Evolutionary conservation across 208 protist species (phyloP).

Genomic region (Leishmania major): DNA sequence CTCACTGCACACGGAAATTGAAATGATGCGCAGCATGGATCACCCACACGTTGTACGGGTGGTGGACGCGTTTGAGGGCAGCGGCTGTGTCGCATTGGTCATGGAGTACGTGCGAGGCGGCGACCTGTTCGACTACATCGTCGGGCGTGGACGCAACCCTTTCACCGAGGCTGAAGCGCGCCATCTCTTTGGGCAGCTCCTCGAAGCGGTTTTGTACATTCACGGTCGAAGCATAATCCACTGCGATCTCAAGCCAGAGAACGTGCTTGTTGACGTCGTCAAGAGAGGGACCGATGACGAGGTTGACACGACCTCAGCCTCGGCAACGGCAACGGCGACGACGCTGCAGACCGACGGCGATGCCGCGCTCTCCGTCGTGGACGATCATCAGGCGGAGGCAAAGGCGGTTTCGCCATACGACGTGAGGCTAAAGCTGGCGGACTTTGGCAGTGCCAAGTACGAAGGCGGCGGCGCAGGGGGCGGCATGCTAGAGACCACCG

Average conservation of each 20-base stretch:
- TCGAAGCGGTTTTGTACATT: slow-evolving; percentile 69
- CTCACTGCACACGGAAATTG: slow-evolving; percentile 65
- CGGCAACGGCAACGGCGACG: not conserved
- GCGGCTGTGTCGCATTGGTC: slow-evolving; percentile 56
- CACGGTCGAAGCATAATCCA: slow-evolving; percentile 93
- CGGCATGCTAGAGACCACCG: slow-evolving; percentile 13
- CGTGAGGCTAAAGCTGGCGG: slow-evolving; percentile 67
- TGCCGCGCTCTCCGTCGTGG: slow-evolving; percentile 28
- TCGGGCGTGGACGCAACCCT: slow-evolving; percentile 45
- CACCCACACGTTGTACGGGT: slow-evolving; percentile 76
- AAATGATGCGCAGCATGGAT: slow-evolving; percentile 64
- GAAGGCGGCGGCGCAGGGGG: slow-evolving; percentile 23
- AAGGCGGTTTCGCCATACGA: slow-evolving; percentile 39
- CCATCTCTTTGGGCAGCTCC: slow-evolving; percentile 64
- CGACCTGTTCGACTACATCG: slow-evolving; percentile 84
- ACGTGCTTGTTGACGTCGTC: slow-evolving; percentile 82
- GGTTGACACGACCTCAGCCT: not conserved
- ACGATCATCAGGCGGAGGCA: slow-evolving; percentile 51
- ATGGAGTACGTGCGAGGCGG: slow-evolving; percentile 81
- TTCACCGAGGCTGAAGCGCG: slow-evolving; percentile 74
- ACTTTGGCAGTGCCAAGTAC: slow-evolving; percentile 83
- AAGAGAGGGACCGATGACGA: not conserved
- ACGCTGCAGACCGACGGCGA: not conserved
- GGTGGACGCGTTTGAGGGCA: slow-evolving; percentile 60
- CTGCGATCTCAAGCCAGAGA: slow-evolving; percentile 98